Evolutionary conservation across 495 filamentous ascomycete species (phyloP).

Genomic region (Elasticomyces elasticus): DNA sequence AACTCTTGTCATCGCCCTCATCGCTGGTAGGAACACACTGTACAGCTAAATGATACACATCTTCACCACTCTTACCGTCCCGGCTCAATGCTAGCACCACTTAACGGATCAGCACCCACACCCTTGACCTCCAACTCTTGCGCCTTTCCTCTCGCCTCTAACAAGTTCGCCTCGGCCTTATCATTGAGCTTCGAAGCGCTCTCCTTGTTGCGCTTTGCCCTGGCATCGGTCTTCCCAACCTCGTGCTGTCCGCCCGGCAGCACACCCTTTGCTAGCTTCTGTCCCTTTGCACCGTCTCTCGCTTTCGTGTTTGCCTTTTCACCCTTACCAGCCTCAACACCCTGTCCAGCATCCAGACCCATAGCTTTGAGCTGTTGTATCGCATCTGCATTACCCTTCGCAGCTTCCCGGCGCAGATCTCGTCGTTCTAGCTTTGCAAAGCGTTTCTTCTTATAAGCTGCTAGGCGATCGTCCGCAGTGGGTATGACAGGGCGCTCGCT

Average conservation of each 20-base stretch:
- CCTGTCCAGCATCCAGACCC: slow-evolving; percentile 18
- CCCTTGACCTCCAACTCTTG: background rate
- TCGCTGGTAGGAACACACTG: no score
- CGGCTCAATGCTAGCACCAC: no score
- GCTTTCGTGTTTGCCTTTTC: slow-evolving; percentile 15
- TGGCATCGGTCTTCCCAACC: slow-evolving; percentile 18
- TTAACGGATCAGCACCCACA: background rate
- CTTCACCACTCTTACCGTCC: no score
- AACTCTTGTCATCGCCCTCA: no score
- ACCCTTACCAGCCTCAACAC: slow-evolving; percentile 11
- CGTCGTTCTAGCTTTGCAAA: slow-evolving; percentile 27
- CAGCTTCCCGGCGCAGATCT: slow-evolving; percentile 5
- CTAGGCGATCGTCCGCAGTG: slow-evolving; percentile 51
- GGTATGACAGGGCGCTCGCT: slow-evolving; percentile 54
- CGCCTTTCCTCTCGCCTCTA: slow-evolving; percentile 1
- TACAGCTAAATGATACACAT: no score
- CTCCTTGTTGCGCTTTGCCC: slow-evolving; percentile 22
- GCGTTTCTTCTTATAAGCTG: slow-evolving; percentile 36
- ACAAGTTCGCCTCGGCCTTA: slow-evolving; percentile 2
- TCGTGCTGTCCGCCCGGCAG: slow-evolving; percentile 23
- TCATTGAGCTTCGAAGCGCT: slow-evolving; percentile 15
- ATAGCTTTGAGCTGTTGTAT: slow-evolving; percentile 9
- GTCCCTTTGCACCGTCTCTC: slow-evolving; percentile 17
- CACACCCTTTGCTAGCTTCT: slow-evolving; percentile 22
- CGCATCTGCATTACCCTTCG: slow-evolving; percentile 8